A percentile compares a stretch with the other conserved stretches of the same genome.
These are phyloP conservation scores for Candida tammaniensis DNA, from an alignment of 805 yeast species.

Conservation along the genomic window DNA sequence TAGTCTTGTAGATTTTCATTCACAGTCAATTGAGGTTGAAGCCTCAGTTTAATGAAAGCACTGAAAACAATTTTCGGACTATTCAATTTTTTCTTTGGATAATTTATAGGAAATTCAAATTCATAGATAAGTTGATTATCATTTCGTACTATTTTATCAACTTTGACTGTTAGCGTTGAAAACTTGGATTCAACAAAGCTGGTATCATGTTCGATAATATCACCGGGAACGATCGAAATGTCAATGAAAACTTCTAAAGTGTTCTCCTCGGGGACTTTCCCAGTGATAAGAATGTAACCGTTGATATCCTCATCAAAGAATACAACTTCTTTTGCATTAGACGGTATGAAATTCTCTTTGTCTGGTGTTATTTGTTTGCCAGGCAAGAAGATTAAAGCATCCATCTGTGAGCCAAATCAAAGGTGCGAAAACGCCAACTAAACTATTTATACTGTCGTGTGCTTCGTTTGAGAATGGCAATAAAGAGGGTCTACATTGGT, in stretches of 20 bases:
- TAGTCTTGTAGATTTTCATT: constrained; percentile 6
- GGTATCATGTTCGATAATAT: constrained; percentile 10
- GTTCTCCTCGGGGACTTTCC: neutral
- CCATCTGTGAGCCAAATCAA: neutral
- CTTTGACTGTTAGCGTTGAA: neutral
- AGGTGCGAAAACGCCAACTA: too few relatives aligned
- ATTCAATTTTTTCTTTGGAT: constrained; percentile 28
- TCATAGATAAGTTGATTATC: constrained; percentile 21
- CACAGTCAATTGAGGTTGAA: constrained; percentile 8
- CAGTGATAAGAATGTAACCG: constrained; percentile 4
- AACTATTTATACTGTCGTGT: too few relatives aligned
- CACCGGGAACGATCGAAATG: constrained; percentile 12
- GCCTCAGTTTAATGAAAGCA: constrained; percentile 12
- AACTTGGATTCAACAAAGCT: constrained; percentile 1
- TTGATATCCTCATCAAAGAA: constrained; percentile 7
- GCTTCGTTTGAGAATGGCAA: too few relatives aligned
- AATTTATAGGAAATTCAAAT: constrained; percentile 26
- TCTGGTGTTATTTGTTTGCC: neutral
- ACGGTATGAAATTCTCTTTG: neutral
- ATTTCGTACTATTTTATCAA: neutral
- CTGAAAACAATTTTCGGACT: constrained; percentile 24
- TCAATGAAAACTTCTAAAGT: constrained; percentile 7
- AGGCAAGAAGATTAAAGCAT: constrained; percentile 1
- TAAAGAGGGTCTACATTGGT: too few relatives aligned
- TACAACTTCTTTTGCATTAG: constrained; percentile 1